Conservation (phyloP, 2,329 filamentous ascomycete species). For the Plenodomus biglobosus region DNA sequence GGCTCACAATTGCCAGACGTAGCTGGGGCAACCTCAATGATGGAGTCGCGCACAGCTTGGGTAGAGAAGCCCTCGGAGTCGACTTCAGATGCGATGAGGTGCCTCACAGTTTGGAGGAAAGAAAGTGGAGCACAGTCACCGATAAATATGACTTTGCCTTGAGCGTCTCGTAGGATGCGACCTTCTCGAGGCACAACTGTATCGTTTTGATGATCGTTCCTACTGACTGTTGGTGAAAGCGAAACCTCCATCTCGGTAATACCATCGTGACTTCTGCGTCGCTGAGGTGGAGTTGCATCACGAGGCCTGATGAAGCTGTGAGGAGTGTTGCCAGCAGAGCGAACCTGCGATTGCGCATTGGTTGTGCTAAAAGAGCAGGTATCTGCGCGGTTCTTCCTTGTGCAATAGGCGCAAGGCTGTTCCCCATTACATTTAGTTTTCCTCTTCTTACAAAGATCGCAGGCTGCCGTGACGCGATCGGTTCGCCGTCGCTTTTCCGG, state of each 20-base stretch:
- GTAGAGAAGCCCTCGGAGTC: slow-evolving; percentile 24
- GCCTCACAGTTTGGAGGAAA: slow-evolving; percentile 56
- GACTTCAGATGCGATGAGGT: slow-evolving; percentile 49
- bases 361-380: slow-evolving; percentile 47
- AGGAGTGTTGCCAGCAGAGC: slow-evolving; percentile 36
- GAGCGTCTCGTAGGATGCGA: slow-evolving; percentile 54
- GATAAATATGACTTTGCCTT: slow-evolving; percentile 58
- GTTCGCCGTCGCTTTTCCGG: slow-evolving; percentile 27
- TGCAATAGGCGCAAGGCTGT: slow-evolving; percentile 55
- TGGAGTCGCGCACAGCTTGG: slow-evolving; percentile 32
- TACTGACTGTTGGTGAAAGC: slow-evolving; percentile 26
- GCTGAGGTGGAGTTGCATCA: slow-evolving; percentile 4
- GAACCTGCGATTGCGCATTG: slow-evolving; percentile 38
- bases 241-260: slow-evolving; percentile 10
- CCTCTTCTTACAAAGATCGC: slow-evolving; percentile 35
- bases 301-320: slow-evolving; percentile 2
- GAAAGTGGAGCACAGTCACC: slow-evolving; percentile 57
- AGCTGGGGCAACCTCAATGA: slow-evolving; percentile 35
- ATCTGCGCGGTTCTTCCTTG: slow-evolving; percentile 45
- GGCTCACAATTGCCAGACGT: slow-evolving; percentile 23
- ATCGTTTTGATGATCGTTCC: slow-evolving; percentile 44
- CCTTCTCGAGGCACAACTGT: slow-evolving; percentile 49
- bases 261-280: slow-evolving; percentile 8
- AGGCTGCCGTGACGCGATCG: slow-evolving; percentile 33
- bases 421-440: slow-evolving; percentile 56